Percentiles rank a stretch among this genome's conserved stretches.
phyloP scores from a whole-genome alignment of 83 land plant species.

The Diphasiastrum complanatum region DNA sequence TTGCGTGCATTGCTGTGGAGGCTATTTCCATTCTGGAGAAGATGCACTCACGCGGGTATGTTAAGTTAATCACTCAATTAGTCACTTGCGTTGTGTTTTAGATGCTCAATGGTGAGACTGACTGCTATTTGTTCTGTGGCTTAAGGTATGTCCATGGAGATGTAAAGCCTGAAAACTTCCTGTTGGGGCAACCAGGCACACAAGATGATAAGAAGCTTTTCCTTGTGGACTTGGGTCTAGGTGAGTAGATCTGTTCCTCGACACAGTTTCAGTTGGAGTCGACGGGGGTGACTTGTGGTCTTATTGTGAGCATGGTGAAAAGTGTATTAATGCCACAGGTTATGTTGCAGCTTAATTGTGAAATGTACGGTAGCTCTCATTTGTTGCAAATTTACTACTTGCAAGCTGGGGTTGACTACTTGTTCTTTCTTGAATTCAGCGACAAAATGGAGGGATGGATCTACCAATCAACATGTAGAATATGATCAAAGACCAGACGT shows the following conservation, averaged over 20 bases:
- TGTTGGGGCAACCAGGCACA: conserved; percentile 80
- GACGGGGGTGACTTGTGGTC: too few species aligned
- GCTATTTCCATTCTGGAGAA: conserved; percentile 46
- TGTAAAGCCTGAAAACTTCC: conserved; percentile 88
- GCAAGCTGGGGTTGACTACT: not conserved
- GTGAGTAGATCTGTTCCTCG: conserved; percentile 26
- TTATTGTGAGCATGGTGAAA: too few species aligned
- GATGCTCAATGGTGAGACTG: not conserved
- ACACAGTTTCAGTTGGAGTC: not conserved
- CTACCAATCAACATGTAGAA: conserved; percentile 57
- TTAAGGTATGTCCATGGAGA: conserved; percentile 88
- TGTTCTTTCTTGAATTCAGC: conserved; percentile 28
- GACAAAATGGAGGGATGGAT: conserved; percentile 57
- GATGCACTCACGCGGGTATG: conserved; percentile 38
- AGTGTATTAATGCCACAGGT: too few species aligned
- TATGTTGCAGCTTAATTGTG: too few species aligned
- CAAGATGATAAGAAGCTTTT: conserved; percentile 77
- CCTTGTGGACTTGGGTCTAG: conserved; percentile 89
- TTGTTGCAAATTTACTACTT: too few species aligned
- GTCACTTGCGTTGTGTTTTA: not conserved
- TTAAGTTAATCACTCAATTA: not conserved
- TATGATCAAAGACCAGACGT: conserved; percentile 87
- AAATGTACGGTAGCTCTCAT: too few species aligned
- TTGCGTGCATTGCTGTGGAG: conserved; percentile 52
- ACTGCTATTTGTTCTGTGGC: conserved; percentile 7